Conservation (phyloP, 2,329 filamentous ascomycete species). For the Anisogramma anomala region DNA sequence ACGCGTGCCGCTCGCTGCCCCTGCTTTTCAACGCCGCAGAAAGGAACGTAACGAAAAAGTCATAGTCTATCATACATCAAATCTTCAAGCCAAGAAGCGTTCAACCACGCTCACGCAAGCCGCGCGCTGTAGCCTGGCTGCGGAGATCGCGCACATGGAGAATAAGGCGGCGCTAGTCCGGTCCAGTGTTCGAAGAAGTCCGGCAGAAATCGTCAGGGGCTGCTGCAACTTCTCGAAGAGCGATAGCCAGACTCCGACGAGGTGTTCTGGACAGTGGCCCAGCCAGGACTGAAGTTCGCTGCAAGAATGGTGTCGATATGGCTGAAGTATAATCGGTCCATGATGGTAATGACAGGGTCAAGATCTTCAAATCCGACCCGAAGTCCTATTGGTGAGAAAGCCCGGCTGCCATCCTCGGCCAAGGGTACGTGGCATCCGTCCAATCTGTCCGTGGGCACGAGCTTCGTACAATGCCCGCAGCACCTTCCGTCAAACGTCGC, state of each 20-base stretch:
- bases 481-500: slow-evolving; percentile 11
- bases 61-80: slow-evolving; percentile 6
- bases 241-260: too few species aligned
- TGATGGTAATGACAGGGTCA: slow-evolving; percentile 10
- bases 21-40: neutral
- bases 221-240: too few species aligned
- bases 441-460: slow-evolving; percentile 13
- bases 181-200: neutral
- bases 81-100: slow-evolving; percentile 4
- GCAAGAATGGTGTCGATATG: slow-evolving; percentile 6
- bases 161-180: neutral
- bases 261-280: too few species aligned
- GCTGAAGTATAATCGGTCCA: slow-evolving; percentile 9
- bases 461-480: slow-evolving; percentile 16
- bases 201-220: too few species aligned
- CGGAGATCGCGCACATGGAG: neutral
- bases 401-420: slow-evolving; percentile 8
- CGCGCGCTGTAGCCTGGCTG: neutral
- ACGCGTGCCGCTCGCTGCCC: neutral
- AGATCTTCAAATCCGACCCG: slow-evolving; percentile 7
- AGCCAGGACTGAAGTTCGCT: too few species aligned
- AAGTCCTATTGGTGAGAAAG: slow-evolving; percentile 13
- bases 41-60: neutral
- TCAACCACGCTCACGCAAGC: neutral
- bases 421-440: slow-evolving; percentile 11